Evolutionary conservation across 108 stramenopile genomes (phyloP), one percentile per base, ranked within the genome.

Genomic region (Cylindrotheca closterium): DNA sequence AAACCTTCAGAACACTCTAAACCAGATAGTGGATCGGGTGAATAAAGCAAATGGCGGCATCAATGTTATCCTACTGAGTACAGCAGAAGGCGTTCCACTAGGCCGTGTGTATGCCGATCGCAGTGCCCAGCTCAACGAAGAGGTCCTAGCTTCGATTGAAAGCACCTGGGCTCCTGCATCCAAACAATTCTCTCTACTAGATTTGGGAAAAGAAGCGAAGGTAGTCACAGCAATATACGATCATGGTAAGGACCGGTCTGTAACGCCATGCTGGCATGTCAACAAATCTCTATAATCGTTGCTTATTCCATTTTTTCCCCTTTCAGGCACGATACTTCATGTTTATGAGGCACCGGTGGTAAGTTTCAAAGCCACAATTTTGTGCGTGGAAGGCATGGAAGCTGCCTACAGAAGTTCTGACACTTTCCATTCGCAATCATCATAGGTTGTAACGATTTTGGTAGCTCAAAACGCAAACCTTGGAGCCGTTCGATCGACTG

Each of bases 61-160:
- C 18, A 67, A 72, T 24, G 83, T 71, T 2, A 73, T 84, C 63
- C 31, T 79, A 30, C 47, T 84, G 45, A 71, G 68, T 23, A 84
- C 83, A n/a, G 67, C 75, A 4, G 83, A 84, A 50, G 83, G 83
- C 8, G 79, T 81, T 47, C 79, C 79, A 7, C 34, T 81, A 51
- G 79, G 74, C 19, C 70, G 79, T 21, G 67, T 76, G 22, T 70
- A 79, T 55, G 55, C 60, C 17, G 60, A 65, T n/a, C 66, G 53
- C 23, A 42, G 5, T 0, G 23, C 54, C 17, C 65, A 63, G 7
- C 34, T 75, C 31, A 65, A 69, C 47, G 75, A 77, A 58, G 83
- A 84, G 48, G 66, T 79, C 4, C 51, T 84, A 53, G 53, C 56
- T 4, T 63, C 34, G 30, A 60, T 84, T 32, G 83, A 84, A 73